Conservation (phyloP, 2,329 filamentous ascomycete genomes). For the Paecilomyces niveus region DNA sequence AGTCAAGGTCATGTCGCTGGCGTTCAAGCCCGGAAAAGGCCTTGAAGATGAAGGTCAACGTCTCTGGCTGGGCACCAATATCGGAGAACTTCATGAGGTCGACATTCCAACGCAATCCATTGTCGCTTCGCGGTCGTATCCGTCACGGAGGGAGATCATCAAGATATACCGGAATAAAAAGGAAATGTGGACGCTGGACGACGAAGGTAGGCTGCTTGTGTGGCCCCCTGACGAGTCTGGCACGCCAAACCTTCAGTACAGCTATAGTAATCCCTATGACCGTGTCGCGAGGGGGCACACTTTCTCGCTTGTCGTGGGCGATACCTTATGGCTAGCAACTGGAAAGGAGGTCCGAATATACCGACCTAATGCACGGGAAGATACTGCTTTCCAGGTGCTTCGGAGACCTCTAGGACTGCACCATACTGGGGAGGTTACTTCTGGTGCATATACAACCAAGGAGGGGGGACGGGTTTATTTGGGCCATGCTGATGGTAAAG, state of each 20-base stretch:
- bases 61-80: slow-evolving; percentile 84
- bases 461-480: slow-evolving; percentile 78
- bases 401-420: slow-evolving; percentile 63
- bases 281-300: slow-evolving; percentile 74
- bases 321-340: slow-evolving; percentile 78
- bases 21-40: slow-evolving; percentile 75
- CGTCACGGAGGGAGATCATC: slow-evolving; percentile 70
- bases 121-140: slow-evolving; percentile 62
- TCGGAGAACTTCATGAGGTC: slow-evolving; percentile 82
- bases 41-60: slow-evolving; percentile 73
- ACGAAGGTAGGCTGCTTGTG: slow-evolving; percentile 75
- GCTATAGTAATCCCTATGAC: slow-evolving; percentile 61
- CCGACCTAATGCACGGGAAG: slow-evolving; percentile 61
- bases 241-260: slow-evolving; percentile 65
- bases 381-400: slow-evolving; percentile 66
- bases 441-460: slow-evolving; percentile 67
- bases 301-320: slow-evolving; percentile 80
- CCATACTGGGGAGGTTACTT: slow-evolving; percentile 78
- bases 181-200: slow-evolving; percentile 91
- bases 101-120: slow-evolving; percentile 70
- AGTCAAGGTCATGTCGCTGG: slow-evolving; percentile 69
- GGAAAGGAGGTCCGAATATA: slow-evolving; percentile 86
- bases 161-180: slow-evolving; percentile 80
- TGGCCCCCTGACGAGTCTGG: slow-evolving; percentile 75
- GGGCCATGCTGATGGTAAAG: slow-evolving; percentile 87